Percentiles rank a stretch among this genome's conserved stretches.
Conservation (phyloP, 495 filamentous ascomycete genomes). For the Usnea hakonensis region DNA sequence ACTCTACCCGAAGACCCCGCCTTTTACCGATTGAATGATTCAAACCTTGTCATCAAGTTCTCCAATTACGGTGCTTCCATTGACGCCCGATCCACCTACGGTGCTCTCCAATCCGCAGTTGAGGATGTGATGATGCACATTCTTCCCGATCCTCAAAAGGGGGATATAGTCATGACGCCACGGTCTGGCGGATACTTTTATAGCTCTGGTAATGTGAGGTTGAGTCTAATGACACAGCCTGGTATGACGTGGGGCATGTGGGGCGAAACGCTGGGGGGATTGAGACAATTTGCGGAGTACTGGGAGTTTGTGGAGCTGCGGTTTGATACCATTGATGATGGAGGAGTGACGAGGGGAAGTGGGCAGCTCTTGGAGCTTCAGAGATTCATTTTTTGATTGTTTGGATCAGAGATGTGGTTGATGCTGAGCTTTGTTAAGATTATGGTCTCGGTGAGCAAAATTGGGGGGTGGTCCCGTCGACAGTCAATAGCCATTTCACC, state of each 20-base stretch:
- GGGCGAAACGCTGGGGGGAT: background rate
- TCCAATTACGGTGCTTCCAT: background rate
- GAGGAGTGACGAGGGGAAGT: background rate
- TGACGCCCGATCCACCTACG: background rate
- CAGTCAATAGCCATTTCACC: too few relatives aligned
- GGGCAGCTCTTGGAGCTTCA: background rate
- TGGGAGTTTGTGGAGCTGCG: background rate
- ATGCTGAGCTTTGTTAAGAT: too few relatives aligned
- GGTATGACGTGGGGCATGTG: background rate
- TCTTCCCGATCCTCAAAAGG: too few relatives aligned
- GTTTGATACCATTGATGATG: background rate
- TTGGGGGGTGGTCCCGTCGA: too few relatives aligned
- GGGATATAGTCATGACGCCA: background rate
- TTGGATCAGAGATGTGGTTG: too few relatives aligned
- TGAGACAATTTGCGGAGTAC: background rate
- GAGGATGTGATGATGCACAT: background rate
- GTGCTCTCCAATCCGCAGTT: background rate
- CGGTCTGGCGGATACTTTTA: background rate
- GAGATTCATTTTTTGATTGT: too few relatives aligned
- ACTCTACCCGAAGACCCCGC: background rate
- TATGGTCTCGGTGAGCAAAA: too few relatives aligned
- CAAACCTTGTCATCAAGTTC: background rate
- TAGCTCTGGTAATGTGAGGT: too few relatives aligned
- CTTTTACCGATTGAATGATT: background rate
- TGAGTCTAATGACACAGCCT: background rate